Percentiles rank a stretch among this genome's conserved stretches.
Conservation (phyloP, 2,329 filamentous ascomycete species). For the Claviceps sp. region DNA sequence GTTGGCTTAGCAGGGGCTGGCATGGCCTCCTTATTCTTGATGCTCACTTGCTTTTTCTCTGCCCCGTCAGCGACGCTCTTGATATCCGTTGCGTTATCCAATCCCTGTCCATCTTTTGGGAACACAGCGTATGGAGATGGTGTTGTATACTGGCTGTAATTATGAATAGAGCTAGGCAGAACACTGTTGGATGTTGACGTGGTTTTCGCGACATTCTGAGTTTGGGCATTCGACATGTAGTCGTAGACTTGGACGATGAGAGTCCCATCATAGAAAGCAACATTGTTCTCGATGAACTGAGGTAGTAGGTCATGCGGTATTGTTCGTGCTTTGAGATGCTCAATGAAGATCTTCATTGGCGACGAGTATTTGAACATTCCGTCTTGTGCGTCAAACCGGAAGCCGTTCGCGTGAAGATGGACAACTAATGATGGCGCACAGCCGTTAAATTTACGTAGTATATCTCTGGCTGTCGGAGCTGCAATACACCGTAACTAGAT, state of each 20-base stretch:
- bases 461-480: constrained; percentile 65
- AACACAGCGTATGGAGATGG: constrained; percentile 77
- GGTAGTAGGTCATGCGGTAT: constrained; percentile 82
- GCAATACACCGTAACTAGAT: neutral
- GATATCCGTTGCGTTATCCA: constrained; percentile 16
- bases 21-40: constrained; percentile 46
- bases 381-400: constrained; percentile 87
- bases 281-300: constrained; percentile 56
- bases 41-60: constrained; percentile 16
- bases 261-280: constrained; percentile 86
- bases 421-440: constrained; percentile 71
- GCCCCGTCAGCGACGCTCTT: constrained; percentile 20
- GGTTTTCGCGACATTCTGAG: constrained; percentile 42
- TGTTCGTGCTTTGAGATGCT: constrained; percentile 63
- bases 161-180: constrained; percentile 74
- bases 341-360: constrained; percentile 70
- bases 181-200: constrained; percentile 45
- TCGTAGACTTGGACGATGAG: constrained; percentile 92
- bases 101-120: constrained; percentile 42
- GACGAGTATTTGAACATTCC: constrained; percentile 86
- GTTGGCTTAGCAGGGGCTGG: constrained; percentile 34
- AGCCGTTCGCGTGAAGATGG: constrained; percentile 74
- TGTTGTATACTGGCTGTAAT: constrained; percentile 79
- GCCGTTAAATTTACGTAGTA: constrained; percentile 69
- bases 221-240: constrained; percentile 53